Base-by-base conservation (phyloP, 139 green algal genomes). In the Coelastrella sp. region DNA sequence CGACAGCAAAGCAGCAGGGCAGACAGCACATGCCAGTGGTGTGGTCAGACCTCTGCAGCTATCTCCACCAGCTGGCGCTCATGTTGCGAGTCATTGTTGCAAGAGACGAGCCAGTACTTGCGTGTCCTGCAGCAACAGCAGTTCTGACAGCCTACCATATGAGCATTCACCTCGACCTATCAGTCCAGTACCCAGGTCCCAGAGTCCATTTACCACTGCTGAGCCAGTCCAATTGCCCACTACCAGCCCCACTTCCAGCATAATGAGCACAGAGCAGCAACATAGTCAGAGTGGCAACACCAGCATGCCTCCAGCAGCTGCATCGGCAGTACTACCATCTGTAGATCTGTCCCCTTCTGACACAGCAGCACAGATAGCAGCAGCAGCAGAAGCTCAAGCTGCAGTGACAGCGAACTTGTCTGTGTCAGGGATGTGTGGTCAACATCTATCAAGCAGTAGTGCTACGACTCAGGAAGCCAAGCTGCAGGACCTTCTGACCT, bases 351-450 rank as follows among this genome's bases (percentile, higher is more conserved):
- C 41, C 2, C 4, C 25, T 17, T 9, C 30, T n/a, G 43, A 41
- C 69, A 60, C 40, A 30, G 48, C 72, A 41, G 72, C 72, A 32
- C 7, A 69, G 62, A 27, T 27, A 59, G 48, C 45, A 32, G 72
- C 72, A 27, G 72, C 72, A 48, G 72, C 72, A 19, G 69, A 59
- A 59, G 72, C 72, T 40, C 40, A 51, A 66, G 72, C 72, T 48
- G 72, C 72, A 27, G 45, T 66, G 30, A 45, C 45, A 30, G 72
- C 72, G 4, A 43, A 13, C 25, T 45, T 53, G 5, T 66, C 72
- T 23, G 45, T 67, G 3, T 11, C 45, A 13, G 48, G 27, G n/a
- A 25, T 62, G 2, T 8, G 45, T 62, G 41, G 19, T 7, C n/a
- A 67, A 48, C 72, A 48, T 8, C n/a, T 35, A n/a, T 34, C 23